A percentile compares a stretch with the other conserved stretches of the same genome.
These are phyloP conservation scores for Lactifluus piperatus DNA, from an alignment of 768 basidiomycete genomes.

Conservation along the genomic window DNA sequence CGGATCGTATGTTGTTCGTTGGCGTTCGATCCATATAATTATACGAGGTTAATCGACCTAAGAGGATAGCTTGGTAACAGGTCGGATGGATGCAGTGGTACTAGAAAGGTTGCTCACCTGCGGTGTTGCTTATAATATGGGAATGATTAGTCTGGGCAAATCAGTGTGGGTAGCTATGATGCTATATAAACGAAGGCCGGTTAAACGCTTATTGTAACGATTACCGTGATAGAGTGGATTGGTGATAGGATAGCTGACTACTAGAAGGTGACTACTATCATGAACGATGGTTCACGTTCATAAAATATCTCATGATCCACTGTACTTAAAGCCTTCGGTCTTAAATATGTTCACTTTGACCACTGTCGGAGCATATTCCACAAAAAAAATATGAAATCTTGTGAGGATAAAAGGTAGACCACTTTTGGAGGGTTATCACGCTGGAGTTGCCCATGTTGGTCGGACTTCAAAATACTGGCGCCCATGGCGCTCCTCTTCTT, in stretches of 20 bases:
- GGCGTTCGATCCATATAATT: conserved; percentile 51
- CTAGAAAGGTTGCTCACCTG: not conserved
- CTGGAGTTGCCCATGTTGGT: too few species aligned
- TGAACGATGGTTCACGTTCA: too few species aligned
- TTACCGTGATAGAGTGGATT: not conserved
- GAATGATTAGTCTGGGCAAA: not conserved
- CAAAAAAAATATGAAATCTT: too few species aligned
- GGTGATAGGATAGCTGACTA: too few species aligned
- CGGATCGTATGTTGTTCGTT: conserved; percentile 48
- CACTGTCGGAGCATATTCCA: too few species aligned
- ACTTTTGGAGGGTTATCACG: too few species aligned
- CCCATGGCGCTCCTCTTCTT: too few species aligned
- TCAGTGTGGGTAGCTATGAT: not conserved
- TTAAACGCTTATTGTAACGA: not conserved
- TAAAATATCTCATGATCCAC: too few species aligned
- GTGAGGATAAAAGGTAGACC: too few species aligned
- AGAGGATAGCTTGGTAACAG: not conserved
- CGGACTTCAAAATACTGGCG: too few species aligned
- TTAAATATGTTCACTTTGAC: too few species aligned
- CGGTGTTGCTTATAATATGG: not conserved
- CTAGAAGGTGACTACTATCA: not conserved
- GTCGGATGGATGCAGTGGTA: not conserved
- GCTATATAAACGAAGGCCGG: not conserved
- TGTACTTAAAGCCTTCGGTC: too few species aligned
- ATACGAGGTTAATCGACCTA: conserved; percentile 41